Percentiles rank a stretch among this genome's conserved stretches.
These are phyloP conservation scores for Moricandia moricandioides DNA, from an alignment of 345 rosid species.

Conservation along the genomic window DNA sequence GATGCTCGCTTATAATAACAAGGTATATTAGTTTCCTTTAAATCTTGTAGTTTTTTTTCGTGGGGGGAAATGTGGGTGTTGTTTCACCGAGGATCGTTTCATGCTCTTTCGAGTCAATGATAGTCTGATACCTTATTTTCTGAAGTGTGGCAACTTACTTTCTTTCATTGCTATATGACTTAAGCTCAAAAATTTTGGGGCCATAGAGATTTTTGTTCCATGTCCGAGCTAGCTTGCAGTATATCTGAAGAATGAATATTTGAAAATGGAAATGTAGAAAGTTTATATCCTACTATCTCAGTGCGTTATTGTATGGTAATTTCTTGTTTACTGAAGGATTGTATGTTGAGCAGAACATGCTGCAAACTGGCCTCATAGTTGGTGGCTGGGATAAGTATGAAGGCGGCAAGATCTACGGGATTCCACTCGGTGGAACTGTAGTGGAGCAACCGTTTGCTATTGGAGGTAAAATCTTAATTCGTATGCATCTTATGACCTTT, in stretches of 20 bases:
- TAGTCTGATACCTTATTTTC: no score
- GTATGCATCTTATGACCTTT: background rate
- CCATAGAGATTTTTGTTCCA: background rate
- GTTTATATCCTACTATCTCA: background rate
- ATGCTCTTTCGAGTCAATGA: background rate
- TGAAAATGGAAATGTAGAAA: no score
- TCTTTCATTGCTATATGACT: background rate
- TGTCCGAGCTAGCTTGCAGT: background rate
- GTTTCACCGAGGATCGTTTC: background rate
- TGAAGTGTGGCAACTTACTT: background rate
- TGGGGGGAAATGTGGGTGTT: background rate
- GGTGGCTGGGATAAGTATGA: constrained; percentile 99
- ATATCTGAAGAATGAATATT: background rate
- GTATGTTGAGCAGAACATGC: constrained; percentile 60
- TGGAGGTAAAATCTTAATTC: constrained; percentile 56
- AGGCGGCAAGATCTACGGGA: constrained; percentile 91
- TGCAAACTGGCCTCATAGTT: constrained; percentile 86
- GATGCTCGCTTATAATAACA: constrained; percentile 76
- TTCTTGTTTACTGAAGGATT: background rate
- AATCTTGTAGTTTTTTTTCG: constrained; percentile 1
- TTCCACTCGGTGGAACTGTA: constrained; percentile 94
- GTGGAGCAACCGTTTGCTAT: constrained; percentile 93
- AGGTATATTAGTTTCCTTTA: constrained; percentile 45
- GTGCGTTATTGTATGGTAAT: background rate
- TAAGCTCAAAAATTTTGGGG: background rate